These are phyloP conservation scores for Penicillium sclerotigenum DNA, from an alignment of 2,329 filamentous ascomycete genomes.

Conservation along the genomic window DNA sequence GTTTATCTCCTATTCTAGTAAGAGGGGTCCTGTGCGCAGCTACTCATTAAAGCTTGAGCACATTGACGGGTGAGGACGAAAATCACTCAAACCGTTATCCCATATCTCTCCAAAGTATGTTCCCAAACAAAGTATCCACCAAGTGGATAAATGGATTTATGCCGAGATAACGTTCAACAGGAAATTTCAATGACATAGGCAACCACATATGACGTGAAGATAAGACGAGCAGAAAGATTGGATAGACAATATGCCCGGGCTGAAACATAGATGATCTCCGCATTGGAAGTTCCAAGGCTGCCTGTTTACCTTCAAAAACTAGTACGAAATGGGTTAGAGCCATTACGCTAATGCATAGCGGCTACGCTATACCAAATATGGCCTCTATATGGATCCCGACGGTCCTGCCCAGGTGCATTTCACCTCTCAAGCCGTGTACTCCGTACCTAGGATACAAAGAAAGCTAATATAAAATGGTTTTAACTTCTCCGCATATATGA, in stretches of 20 bases:
- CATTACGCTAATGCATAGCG: conserved; percentile 6
- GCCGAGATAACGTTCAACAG: not conserved
- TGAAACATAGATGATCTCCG: not conserved
- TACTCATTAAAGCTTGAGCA: not conserved
- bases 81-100: not conserved
- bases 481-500: not conserved
- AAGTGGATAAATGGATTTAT: not conserved
- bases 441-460: not conserved
- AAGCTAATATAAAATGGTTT: not conserved
- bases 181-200: not conserved
- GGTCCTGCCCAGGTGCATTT: not conserved
- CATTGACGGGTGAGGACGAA: not conserved
- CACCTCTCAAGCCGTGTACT: not conserved
- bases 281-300: not conserved
- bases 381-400: not conserved
- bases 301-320: not conserved
- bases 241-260: not conserved
- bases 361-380: conserved; percentile 8
- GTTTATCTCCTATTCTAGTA: not conserved
- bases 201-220: not conserved
- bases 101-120: not conserved
- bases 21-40: not conserved
- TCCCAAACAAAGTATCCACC: not conserved
- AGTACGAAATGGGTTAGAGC: not conserved
- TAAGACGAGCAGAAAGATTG: not conserved